Conservation (phyloP, 192 early-diverging fungal genomes). For the Obelidium mucronatum region DNA sequence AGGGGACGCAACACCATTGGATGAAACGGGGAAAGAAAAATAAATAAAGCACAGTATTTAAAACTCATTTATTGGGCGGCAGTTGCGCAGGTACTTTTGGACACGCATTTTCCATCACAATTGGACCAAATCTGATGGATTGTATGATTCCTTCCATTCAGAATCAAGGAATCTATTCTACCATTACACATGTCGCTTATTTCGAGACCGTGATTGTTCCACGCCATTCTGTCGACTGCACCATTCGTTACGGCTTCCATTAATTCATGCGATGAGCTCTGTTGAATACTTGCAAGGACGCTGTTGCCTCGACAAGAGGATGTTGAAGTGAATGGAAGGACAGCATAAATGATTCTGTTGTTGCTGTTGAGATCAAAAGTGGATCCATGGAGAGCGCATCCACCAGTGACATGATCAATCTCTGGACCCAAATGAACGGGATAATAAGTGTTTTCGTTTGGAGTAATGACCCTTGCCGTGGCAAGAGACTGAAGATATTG, state of each 20-base stretch:
- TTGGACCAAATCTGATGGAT: background rate
- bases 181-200: background rate
- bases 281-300: background rate
- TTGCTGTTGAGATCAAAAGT: background rate
- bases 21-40: too few relatives aligned
- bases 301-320: background rate
- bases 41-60: too few relatives aligned
- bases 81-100: background rate
- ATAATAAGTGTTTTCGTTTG: constrained; percentile 43
- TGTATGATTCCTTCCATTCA: background rate
- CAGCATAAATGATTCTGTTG: background rate
- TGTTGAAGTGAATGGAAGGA: background rate
- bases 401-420: background rate
- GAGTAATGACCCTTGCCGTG: constrained; percentile 19
- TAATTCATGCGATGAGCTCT: constrained; percentile 1
- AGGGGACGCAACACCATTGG: too few relatives aligned
- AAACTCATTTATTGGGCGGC: too few relatives aligned
- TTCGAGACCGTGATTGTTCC: background rate
- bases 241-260: background rate
- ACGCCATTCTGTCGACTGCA: background rate
- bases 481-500: background rate
- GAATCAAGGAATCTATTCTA: background rate
- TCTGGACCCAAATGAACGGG: constrained; percentile 44
- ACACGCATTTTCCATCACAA: constrained; percentile 1
- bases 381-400: background rate